These are phyloP conservation scores for Hapsidospora chrysogenum DNA, from an alignment of 495 filamentous ascomycete genomes.

Conservation along the genomic window DNA sequence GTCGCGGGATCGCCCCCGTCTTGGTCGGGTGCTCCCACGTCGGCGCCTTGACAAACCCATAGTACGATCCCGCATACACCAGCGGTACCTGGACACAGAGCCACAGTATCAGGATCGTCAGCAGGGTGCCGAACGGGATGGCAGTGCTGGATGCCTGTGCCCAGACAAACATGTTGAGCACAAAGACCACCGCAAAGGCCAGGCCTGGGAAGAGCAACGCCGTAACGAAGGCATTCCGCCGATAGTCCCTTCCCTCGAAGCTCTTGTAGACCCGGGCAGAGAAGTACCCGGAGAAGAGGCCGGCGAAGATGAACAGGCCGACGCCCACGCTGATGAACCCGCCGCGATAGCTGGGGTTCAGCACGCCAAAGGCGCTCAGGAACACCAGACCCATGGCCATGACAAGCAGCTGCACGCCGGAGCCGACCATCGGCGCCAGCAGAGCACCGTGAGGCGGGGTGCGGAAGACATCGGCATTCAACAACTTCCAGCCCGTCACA, in stretches of 20 bases:
- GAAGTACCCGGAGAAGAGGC: conserved; percentile 86
- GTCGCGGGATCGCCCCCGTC: conserved; percentile 54
- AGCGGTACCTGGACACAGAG: conserved; percentile 79
- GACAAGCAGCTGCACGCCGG: conserved; percentile 78
- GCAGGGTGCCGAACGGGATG: conserved; percentile 71
- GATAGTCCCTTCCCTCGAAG: conserved; percentile 66
- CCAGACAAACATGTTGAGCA: conserved; percentile 90
- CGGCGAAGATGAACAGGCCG: conserved; percentile 77
- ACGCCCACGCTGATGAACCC: conserved; percentile 81
- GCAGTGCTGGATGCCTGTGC: conserved; percentile 82
- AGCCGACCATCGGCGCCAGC: conserved; percentile 74
- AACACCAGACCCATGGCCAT: conserved; percentile 65
- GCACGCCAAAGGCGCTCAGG: conserved; percentile 65
- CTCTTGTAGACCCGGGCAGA: conserved; percentile 73
- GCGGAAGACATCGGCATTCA: conserved; percentile 93
- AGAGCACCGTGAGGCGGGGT: conserved; percentile 56
- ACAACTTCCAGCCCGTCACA: conserved; percentile 79
- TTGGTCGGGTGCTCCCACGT: conserved; percentile 84
- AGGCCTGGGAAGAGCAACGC: conserved; percentile 74
- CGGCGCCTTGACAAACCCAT: conserved; percentile 47
- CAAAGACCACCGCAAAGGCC: conserved; percentile 61
- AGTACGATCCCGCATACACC: conserved; percentile 73
- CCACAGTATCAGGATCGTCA: conserved; percentile 69
- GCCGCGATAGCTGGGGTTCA: conserved; percentile 86
- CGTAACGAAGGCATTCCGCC: conserved; percentile 69